These are phyloP conservation scores for Colletotrichum sp. DNA, from an alignment of 2,329 filamentous ascomycete species.

Conservation along the genomic window DNA sequence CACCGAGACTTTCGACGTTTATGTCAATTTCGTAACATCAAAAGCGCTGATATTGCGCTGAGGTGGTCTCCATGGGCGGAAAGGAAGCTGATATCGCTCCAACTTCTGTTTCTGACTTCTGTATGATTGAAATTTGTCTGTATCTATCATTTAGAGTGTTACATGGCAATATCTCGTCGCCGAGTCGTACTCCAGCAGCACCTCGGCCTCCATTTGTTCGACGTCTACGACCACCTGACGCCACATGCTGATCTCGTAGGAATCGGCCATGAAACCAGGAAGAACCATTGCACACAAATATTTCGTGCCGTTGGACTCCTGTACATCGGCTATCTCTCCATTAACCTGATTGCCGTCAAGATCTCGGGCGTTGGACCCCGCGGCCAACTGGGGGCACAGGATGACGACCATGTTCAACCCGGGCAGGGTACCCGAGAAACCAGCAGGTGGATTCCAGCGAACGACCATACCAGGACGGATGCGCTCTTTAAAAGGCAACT, in stretches of 20 bases:
- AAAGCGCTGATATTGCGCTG: background rate
- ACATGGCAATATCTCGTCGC: slow-evolving; percentile 47
- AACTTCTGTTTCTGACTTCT: background rate
- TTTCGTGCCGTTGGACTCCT: background rate
- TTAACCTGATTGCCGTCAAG: slow-evolving; percentile 21
- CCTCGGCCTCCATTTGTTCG: slow-evolving; percentile 42
- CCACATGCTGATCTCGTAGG: slow-evolving; percentile 46
- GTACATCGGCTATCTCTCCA: slow-evolving; percentile 1
- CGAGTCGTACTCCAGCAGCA: slow-evolving; percentile 47
- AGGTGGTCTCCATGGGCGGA: background rate
- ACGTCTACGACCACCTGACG: slow-evolving; percentile 37
- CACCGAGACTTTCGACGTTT: background rate
- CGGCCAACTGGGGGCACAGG: slow-evolving; percentile 28
- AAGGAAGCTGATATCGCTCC: background rate
- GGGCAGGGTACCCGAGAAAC: slow-evolving; percentile 13
- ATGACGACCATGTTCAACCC: slow-evolving; percentile 35
- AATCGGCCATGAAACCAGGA: slow-evolving; percentile 35
- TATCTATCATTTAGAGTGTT: background rate
- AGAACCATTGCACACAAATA: slow-evolving; percentile 43
- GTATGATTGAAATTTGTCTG: background rate
- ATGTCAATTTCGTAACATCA: background rate
- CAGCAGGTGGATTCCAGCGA: slow-evolving; percentile 29
- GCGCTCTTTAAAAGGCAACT: slow-evolving; percentile 40
- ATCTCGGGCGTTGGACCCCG: slow-evolving; percentile 24
- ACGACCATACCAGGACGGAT: slow-evolving; percentile 48